A percentile compares a stretch with the other conserved stretches of the same genome.
These are phyloP conservation scores for Pyricularia sp. DNA, from an alignment of 2,329 filamentous ascomycete species.

Conservation along the genomic window DNA sequence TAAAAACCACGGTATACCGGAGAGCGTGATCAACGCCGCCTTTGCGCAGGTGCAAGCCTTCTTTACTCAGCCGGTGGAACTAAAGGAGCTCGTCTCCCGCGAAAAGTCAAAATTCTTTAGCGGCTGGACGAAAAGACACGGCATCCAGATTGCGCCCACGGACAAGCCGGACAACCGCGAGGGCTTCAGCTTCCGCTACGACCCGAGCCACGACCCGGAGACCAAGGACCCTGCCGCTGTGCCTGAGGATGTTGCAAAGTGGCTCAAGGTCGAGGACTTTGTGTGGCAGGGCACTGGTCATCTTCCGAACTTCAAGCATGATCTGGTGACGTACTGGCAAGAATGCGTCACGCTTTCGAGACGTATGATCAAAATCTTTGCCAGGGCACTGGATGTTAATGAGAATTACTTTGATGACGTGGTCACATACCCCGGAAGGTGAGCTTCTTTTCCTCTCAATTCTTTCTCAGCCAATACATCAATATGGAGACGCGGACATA, in stretches of 20 bases:
- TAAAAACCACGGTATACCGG: constrained; percentile 15
- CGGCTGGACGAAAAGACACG: constrained; percentile 12
- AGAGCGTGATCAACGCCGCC: constrained; percentile 8
- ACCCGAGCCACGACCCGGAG: constrained; percentile 12
- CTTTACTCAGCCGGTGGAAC: constrained; percentile 12
- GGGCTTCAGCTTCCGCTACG: constrained; percentile 16
- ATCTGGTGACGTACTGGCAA: constrained; percentile 15
- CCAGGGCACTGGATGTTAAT: constrained; percentile 12
- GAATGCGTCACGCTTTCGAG: constrained; percentile 12
- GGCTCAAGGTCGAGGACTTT: constrained; percentile 12
- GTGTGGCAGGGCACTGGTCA: constrained; percentile 15
- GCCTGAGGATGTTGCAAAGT: background rate
- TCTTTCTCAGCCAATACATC: background rate
- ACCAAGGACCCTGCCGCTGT: constrained; percentile 2
- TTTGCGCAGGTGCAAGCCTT: constrained; percentile 9
- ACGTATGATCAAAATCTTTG: constrained; percentile 14
- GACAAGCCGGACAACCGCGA: constrained; percentile 15
- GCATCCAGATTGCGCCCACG: constrained; percentile 12
- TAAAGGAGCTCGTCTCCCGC: constrained; percentile 13
- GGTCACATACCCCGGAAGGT: constrained; percentile 22
- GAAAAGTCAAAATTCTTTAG: constrained; percentile 9
- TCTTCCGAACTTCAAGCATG: constrained; percentile 13
- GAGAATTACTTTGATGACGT: constrained; percentile 28
- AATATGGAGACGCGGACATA: background rate
- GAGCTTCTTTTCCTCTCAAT: background rate